Evolutionary conservation across 169 alveolate genomes (phyloP).

Genomic region (Eimeria praecox): DNA sequence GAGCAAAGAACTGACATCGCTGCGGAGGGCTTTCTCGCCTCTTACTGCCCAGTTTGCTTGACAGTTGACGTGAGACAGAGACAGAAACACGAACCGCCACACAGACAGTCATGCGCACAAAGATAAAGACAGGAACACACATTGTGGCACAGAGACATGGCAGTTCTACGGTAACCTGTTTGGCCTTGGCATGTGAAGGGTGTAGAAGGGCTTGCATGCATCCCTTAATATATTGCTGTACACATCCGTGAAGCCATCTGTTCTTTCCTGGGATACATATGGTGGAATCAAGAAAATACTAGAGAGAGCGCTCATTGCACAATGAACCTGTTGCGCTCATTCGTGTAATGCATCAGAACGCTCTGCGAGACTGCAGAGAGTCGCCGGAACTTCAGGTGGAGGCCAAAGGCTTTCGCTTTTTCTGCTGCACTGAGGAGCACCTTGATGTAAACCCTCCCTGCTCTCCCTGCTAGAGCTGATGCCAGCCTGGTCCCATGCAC

Average conservation of each 20-base stretch:
- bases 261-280: background rate
- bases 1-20: background rate
- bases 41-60: constrained; percentile 67
- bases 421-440: constrained; percentile 53
- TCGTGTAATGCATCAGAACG: constrained; percentile 14
- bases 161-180: background rate
- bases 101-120: background rate
- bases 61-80: constrained; percentile 42
- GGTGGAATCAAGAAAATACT: background rate
- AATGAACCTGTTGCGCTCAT: background rate
- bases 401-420: constrained; percentile 8
- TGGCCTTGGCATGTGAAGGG: background rate
- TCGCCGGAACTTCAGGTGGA: constrained; percentile 29
- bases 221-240: background rate
- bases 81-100: background rate
- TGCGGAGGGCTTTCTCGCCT: background rate
- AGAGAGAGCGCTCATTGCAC: background rate
- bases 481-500: background rate
- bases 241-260: background rate
- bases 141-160: background rate
- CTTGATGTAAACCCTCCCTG: background rate
- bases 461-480: background rate
- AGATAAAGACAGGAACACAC: background rate
- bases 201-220: background rate
- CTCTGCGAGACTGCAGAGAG: constrained; percentile 35